Evolutionary conservation across 305 asterid genomes (phyloP).

Genomic region (Plantago coronopus): DNA sequence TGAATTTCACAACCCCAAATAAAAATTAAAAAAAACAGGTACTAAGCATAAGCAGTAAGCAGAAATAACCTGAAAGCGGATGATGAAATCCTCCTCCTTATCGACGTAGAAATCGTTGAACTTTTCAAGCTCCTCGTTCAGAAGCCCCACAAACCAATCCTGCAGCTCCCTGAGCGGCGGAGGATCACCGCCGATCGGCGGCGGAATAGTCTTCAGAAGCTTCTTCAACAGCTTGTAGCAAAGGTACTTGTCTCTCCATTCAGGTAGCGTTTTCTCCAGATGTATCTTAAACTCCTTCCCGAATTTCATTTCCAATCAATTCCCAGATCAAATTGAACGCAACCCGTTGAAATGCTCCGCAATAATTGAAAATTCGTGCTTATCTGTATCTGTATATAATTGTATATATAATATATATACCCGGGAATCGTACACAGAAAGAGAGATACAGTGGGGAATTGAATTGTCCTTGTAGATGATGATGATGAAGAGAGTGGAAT

Average conservation of each 20-base stretch:
- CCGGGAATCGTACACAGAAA: too few species aligned
- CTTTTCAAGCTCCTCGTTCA: constrained; percentile 78
- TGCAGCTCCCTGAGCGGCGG: constrained; percentile 41
- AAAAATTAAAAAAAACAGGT: background rate
- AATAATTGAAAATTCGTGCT: too few species aligned
- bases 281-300: constrained; percentile 81
- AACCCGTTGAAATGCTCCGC: too few species aligned
- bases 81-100: constrained; percentile 85
- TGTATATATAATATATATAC: too few species aligned
- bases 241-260: constrained; percentile 91
- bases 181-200: constrained; percentile 28
- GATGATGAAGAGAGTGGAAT: too few species aligned
- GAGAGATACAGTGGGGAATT: too few species aligned
- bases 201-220: constrained; percentile 65
- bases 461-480: too few species aligned
- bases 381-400: too few species aligned
- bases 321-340: background rate
- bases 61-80: constrained; percentile 67
- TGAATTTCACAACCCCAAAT: background rate
- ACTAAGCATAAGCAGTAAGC: background rate
- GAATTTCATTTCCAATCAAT: constrained; percentile 51
- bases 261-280: constrained; percentile 82
- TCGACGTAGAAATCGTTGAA: constrained; percentile 95
- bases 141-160: constrained; percentile 68
- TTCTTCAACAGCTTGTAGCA: constrained; percentile 77